Base-by-base conservation (phyloP, 495 filamentous ascomycete genomes). In the Penicillium herquei region DNA sequence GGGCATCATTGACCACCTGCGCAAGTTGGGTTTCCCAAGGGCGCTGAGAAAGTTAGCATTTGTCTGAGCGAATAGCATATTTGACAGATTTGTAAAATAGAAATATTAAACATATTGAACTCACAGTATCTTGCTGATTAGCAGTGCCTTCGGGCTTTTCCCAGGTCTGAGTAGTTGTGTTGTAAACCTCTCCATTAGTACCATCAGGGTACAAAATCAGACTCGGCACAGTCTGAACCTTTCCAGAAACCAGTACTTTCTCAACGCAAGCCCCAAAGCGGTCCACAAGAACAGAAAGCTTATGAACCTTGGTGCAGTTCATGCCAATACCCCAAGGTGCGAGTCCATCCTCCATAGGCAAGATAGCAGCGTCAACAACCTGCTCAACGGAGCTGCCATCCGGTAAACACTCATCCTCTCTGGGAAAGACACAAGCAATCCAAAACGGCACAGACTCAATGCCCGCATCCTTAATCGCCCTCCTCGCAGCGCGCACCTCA, bases 181-280 rank as follows among this genome's bases (percentile, higher is more conserved):
- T 80, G 64, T 89, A 89, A 7, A 81, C 73, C 68, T 86, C 81
- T 3, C 84, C 85, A 39, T 82, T 81, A 13, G 86, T 86, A 1
- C 84, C 85, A 70, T 89, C 86, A 7, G 86, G 86, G 68, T 87
- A 89, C 43, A 87, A 52, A 39, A 88, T 81, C 50, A 89, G 62
- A 31, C 62, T 71, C 6, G 85, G 85, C 7, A 64, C 56, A 18
- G 58, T 59, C 39, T 77, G 62, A 1, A 62, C 35, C 53, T 56
- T 42, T 4, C 65, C 59, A 10, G 55, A 51, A 16, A 53, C 37
- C 46, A 67, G 39, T 39, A 77, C 51, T 16, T 52, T 55, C 21
- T 54, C 39, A 39, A 85, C 61, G 34, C 69, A 71, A 13, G 54
- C 62, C 49, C 79, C 78, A 57, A 82, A 81, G 41, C 65, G 59